Evolutionary conservation across 129 eudicot genomes (phyloP).

Genomic region (Lactuca saligna): DNA sequence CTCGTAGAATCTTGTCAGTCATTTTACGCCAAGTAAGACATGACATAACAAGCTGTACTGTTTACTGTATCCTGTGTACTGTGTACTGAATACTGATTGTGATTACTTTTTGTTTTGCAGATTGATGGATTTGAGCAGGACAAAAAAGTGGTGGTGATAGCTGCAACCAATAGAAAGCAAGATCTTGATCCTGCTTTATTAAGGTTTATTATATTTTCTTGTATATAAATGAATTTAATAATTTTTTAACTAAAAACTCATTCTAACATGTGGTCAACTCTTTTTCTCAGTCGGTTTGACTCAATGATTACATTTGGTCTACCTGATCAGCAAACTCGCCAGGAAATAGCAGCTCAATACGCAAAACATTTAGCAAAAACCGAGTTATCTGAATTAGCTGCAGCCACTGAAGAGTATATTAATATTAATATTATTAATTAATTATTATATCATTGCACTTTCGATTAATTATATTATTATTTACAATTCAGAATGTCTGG

Average conservation of each 20-base stretch:
- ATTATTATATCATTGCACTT: neutral
- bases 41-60: neutral
- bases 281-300: slow-evolving; percentile 77
- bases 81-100: no score
- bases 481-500: slow-evolving; percentile 77
- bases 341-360: slow-evolving; percentile 85
- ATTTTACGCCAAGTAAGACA: slow-evolving; percentile 75
- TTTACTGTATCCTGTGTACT: neutral
- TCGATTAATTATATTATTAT: neutral
- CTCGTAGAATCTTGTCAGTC: slow-evolving; percentile 88
- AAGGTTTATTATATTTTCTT: slow-evolving; percentile 47
- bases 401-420: slow-evolving; percentile 68
- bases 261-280: slow-evolving; percentile 20
- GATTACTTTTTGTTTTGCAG: slow-evolving; percentile 40
- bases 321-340: slow-evolving; percentile 88
- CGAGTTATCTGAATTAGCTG: slow-evolving; percentile 74
- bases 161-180: slow-evolving; percentile 96
- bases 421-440: neutral
- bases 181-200: slow-evolving; percentile 98
- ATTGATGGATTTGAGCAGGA: slow-evolving; percentile 99
- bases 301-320: slow-evolving; percentile 83
- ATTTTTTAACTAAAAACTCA: neutral
- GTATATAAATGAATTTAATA: neutral
- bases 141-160: slow-evolving; percentile 89
- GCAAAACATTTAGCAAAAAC: slow-evolving; percentile 84